Conservation (phyloP, 83 land plant species). For the Diphasiastrum complanatum region DNA sequence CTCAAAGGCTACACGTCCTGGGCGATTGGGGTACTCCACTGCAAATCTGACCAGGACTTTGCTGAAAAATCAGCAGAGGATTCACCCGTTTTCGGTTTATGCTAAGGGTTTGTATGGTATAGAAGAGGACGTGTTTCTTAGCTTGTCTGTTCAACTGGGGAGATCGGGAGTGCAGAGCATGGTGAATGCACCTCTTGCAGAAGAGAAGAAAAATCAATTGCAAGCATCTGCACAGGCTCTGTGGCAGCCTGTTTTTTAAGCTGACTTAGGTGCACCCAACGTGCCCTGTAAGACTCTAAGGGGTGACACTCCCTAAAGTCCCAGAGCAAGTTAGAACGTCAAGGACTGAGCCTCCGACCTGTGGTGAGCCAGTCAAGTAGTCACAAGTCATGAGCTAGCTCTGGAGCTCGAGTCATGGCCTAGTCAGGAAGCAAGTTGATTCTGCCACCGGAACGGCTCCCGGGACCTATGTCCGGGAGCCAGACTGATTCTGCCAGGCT, state of each 20-base stretch:
- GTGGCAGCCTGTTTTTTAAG: slow-evolving; percentile 40
- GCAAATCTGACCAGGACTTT: slow-evolving; percentile 61
- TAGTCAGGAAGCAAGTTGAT: no score
- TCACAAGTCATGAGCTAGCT: no score
- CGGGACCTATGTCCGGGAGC: no score
- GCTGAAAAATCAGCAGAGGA: slow-evolving; percentile 57
- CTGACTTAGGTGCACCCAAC: no score
- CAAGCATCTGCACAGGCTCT: slow-evolving; percentile 52
- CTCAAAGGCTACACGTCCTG: slow-evolving; percentile 82
- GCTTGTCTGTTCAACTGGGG: slow-evolving; percentile 81
- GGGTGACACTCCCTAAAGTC: no score
- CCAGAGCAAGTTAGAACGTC: no score
- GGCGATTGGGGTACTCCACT: slow-evolving; percentile 83
- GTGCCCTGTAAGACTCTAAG: no score
- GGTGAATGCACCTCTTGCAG: slow-evolving; percentile 47
- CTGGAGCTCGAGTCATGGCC: no score
- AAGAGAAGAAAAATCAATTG: slow-evolving; percentile 43
- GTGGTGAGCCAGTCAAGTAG: no score
- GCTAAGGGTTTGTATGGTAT: slow-evolving; percentile 76
- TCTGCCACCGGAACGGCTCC: no score
- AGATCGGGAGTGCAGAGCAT: slow-evolving; percentile 61
- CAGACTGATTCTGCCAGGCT: no score
- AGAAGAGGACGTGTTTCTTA: slow-evolving; percentile 61
- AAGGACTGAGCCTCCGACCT: no score
- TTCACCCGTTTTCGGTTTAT: slow-evolving; percentile 73